Evolutionary conservation across 1,139 yeast species (phyloP).

Genomic region (Protomyces macrosporus): DNA sequence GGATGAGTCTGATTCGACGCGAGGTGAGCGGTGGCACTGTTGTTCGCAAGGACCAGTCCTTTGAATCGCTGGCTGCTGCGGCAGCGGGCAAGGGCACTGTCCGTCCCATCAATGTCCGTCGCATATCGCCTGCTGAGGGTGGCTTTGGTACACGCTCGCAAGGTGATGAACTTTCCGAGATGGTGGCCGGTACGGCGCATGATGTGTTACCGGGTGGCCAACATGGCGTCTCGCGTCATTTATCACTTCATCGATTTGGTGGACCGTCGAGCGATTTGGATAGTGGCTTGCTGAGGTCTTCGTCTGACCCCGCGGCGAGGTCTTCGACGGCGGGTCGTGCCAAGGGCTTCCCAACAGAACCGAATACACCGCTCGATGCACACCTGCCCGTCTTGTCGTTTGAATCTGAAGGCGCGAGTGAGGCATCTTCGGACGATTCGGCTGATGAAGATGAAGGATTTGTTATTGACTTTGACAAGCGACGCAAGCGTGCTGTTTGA

Average conservation of each 20-base stretch:
- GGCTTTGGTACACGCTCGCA: neutral
- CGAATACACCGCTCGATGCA: neutral
- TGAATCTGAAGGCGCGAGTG: slow-evolving; percentile 4
- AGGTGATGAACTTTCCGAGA: neutral
- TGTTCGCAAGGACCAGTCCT: neutral
- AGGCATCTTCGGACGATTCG: neutral
- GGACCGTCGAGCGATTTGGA: neutral
- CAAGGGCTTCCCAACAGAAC: slow-evolving; percentile 6
- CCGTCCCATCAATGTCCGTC: neutral
- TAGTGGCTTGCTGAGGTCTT: neutral
- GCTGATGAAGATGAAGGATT: slow-evolving; percentile 17
- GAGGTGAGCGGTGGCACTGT: slow-evolving; percentile 1
- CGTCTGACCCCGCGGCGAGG: neutral
- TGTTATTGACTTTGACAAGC: slow-evolving; percentile 17
- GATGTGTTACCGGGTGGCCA: neutral
- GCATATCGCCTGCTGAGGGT: neutral
- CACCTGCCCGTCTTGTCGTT: neutral
- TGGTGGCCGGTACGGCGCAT: neutral
- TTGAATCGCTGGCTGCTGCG: neutral
- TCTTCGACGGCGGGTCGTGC: neutral
- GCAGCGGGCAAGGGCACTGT: neutral
- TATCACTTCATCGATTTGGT: neutral
- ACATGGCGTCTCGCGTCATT: neutral
- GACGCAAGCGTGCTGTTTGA: neutral
- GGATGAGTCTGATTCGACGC: slow-evolving; percentile 22